phyloP scores from a whole-genome alignment of 495 filamentous ascomycete genomes.

The Aspergillus bridgeri region DNA sequence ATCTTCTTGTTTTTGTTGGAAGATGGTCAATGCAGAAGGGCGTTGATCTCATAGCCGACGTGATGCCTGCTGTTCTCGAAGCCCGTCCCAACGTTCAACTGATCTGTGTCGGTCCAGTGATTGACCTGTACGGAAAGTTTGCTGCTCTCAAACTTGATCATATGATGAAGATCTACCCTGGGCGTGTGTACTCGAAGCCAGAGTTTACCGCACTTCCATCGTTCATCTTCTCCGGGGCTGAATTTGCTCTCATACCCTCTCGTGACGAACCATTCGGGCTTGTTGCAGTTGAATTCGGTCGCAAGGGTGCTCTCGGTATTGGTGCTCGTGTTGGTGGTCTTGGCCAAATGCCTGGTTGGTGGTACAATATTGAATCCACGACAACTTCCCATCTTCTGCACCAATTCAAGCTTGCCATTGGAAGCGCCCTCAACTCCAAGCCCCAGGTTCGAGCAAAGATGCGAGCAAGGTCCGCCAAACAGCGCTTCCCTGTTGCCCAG shows the following conservation, averaged over 20 bases:
- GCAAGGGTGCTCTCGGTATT: slow-evolving; percentile 73
- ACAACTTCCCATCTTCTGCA: slow-evolving; percentile 66
- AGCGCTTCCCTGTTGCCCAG: slow-evolving; percentile 71
- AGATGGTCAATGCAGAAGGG: slow-evolving; percentile 80
- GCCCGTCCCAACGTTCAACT: slow-evolving; percentile 63
- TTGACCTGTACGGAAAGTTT: slow-evolving; percentile 77
- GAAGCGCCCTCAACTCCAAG: slow-evolving; percentile 62
- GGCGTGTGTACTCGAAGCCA: slow-evolving; percentile 71
- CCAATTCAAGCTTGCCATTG: slow-evolving; percentile 69
- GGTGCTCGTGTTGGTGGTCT: slow-evolving; percentile 65
- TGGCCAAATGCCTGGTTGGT: slow-evolving; percentile 77
- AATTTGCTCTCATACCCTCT: slow-evolving; percentile 76
- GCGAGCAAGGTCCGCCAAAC: slow-evolving; percentile 71
- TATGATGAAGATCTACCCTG: slow-evolving; percentile 73
- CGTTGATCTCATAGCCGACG: slow-evolving; percentile 73
- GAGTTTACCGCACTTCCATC: slow-evolving; percentile 73
- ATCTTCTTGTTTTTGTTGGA: slow-evolving; percentile 75
- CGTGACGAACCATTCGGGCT: slow-evolving; percentile 79
- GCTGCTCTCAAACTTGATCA: slow-evolving; percentile 68
- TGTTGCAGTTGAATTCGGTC: slow-evolving; percentile 78
- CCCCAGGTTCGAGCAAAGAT: slow-evolving; percentile 58
- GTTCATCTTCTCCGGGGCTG: slow-evolving; percentile 74
- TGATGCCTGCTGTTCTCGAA: slow-evolving; percentile 70
- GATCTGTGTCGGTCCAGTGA: slow-evolving; percentile 68
- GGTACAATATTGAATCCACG: slow-evolving; percentile 67